These are phyloP conservation scores for Venustampulla echinocandica DNA, from an alignment of 495 filamentous ascomycete genomes.

Conservation along the genomic window DNA sequence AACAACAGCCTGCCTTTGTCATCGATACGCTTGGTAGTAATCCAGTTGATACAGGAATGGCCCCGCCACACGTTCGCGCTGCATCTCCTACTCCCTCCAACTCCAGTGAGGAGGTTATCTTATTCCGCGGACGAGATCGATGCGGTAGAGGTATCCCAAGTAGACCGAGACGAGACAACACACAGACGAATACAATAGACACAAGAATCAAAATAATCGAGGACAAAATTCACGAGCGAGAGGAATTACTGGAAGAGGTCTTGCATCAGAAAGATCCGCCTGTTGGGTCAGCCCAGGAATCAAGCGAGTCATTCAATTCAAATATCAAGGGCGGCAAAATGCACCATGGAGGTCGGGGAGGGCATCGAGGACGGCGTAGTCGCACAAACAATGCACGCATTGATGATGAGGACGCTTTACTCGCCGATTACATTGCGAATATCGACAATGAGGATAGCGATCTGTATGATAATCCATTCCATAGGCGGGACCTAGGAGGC, in stretches of 20 bases:
- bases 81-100: conserved; percentile 33
- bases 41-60: conserved; percentile 19
- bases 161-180: background rate
- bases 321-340: background rate
- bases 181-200: conserved; percentile 7
- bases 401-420: conserved; percentile 48
- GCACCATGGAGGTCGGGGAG: background rate
- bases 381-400: conserved; percentile 11
- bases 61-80: conserved; percentile 23
- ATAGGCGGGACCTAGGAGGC: conserved; percentile 40
- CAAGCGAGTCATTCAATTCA: background rate
- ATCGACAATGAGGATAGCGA: conserved; percentile 35
- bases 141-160: conserved; percentile 9
- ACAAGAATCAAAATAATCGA: conserved; percentile 19
- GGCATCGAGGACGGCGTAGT: background rate
- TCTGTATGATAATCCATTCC: conserved; percentile 8
- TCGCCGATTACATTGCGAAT: conserved; percentile 74
- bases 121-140: conserved; percentile 49
- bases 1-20: background rate
- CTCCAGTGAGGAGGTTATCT: conserved; percentile 57
- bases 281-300: background rate
- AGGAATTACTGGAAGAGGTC: conserved; percentile 5
- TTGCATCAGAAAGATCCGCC: background rate
- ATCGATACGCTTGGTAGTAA: conserved; percentile 14
- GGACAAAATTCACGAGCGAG: conserved; percentile 17